Percentiles rank a stretch among this genome's conserved stretches.
phyloP scores from a whole-genome alignment of 805 yeast genomes.

The Kodamaea lidongshanica region DNA sequence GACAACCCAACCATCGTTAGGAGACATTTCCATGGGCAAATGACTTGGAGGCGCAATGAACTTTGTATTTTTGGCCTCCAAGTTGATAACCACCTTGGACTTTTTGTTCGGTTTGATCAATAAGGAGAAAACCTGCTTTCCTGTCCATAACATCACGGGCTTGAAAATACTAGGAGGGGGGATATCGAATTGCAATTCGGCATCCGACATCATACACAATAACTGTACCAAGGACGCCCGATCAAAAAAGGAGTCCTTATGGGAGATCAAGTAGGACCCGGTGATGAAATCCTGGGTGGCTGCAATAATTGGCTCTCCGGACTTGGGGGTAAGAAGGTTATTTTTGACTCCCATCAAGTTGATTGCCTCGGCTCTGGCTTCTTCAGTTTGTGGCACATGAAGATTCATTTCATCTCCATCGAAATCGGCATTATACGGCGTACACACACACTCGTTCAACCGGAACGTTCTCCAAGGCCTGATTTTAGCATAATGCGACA shows the following conservation, averaged over 20 bases:
- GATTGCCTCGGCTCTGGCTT: conserved; percentile 98
- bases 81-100: conserved; percentile 77
- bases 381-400: conserved; percentile 98
- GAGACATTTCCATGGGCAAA: conserved; percentile 89
- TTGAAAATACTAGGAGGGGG: conserved; percentile 94
- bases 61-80: conserved; percentile 93
- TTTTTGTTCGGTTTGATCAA: conserved; percentile 74
- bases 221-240: conserved; percentile 78
- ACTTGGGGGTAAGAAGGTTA: conserved; percentile 89
- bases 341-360: conserved; percentile 97
- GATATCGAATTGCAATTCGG: conserved; percentile 74
- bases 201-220: conserved; percentile 95
- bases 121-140: conserved; percentile 88
- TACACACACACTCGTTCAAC: conserved; percentile 96
- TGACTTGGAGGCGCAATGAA: conserved; percentile 69
- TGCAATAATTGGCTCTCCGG: conserved; percentile 98
- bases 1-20: conserved; percentile 90
- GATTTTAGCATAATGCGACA: conserved; percentile 92
- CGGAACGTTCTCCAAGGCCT: conserved; percentile 98
- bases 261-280: conserved; percentile 87
- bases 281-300: conserved; percentile 99
- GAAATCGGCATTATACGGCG: conserved; percentile 98
- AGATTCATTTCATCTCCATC: conserved; percentile 99
- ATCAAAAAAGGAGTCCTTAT: conserved; percentile 89
- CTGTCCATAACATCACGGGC: conserved; percentile 92